Conservation (phyloP, 2,329 filamentous ascomycete genomes). For the Kalmusia sp. region DNA sequence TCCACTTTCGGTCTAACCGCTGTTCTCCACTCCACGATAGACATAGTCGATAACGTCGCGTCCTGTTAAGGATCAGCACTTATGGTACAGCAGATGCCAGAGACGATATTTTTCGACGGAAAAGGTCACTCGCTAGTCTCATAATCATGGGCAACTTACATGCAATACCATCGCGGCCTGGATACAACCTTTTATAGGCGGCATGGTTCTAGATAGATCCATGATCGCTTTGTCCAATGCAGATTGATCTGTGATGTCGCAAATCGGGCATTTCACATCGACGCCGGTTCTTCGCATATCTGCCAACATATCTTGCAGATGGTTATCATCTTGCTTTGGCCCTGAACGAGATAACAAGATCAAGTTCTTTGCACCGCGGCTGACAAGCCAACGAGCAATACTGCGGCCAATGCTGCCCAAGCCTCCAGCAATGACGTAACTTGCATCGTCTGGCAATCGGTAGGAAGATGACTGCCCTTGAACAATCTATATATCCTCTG, state of each 20-base stretch:
- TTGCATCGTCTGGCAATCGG: slow-evolving; percentile 18
- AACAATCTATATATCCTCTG: slow-evolving; percentile 13
- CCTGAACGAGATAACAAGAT: slow-evolving; percentile 24
- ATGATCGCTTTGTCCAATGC: neutral
- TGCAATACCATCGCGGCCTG: slow-evolving; percentile 22
- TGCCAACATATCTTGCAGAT: neutral
- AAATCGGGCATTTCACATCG: neutral
- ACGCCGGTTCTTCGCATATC: neutral
- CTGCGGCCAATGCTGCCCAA: slow-evolving; percentile 32
- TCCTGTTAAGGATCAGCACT: no score
- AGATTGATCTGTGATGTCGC: slow-evolving; percentile 2
- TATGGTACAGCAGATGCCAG: no score
- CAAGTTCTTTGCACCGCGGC: slow-evolving; percentile 27
- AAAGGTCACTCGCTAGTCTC: neutral
- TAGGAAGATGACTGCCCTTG: slow-evolving; percentile 1
- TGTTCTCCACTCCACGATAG: slow-evolving; percentile 8
- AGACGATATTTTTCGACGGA: no score
- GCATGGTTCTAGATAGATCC: neutral
- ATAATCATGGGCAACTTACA: neutral
- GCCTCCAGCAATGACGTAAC: slow-evolving; percentile 33
- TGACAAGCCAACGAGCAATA: slow-evolving; percentile 26
- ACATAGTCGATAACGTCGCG: slow-evolving; percentile 16
- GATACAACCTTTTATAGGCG: slow-evolving; percentile 20
- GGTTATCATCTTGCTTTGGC: no score
- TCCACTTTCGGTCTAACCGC: slow-evolving; percentile 10